Evolutionary conservation across 2,329 filamentous ascomycete species (phyloP), one percentile per base, ranked within the genome.

Genomic region (Onygenales sp.): DNA sequence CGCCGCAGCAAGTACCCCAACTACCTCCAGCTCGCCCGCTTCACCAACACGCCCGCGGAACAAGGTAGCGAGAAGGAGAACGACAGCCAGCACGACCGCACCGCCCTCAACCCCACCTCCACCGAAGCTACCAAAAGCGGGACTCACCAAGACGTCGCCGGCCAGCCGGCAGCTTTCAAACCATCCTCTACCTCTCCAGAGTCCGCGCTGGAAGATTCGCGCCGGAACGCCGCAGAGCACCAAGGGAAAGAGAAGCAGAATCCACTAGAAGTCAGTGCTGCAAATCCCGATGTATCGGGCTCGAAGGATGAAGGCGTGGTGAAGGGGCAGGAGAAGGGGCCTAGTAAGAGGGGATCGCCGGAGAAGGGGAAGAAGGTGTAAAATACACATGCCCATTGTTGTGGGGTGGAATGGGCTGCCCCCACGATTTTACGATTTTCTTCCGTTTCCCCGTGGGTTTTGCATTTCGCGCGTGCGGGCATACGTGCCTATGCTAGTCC

Each of bases 181-280:
- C 42, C 50, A 3, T 36, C 42, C 1, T 27, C 11, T 36, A 52
- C 50, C 10, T 9, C 43, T 6, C 50, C 42, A 9, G 50, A 52
- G 42, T 44, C 43, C 11, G 50, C 44, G 33, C 42, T 52, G 13
- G 43, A 52, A 14, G 50, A 46, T 11, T 6, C 11, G 7, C 33
- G 39, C 9, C 17, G 43, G 21, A 13, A 33, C 27, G n/a, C 49
- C 5, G 38, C 38, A 35, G 27, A 7, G 6, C 11, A 27, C 11
- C 9, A 32, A 41, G 10, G 17, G 13, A 45, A 27, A 14, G 43
- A 0, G 11, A 51, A 31, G 31, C 17, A 39, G 14, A 46, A 52
- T 42, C 50, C 50, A 10, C 21, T 46, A 33, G 50, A 52, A 39
- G 42, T 46, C 5, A 52, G 50, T 42, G 27, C 13, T n/a, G 50